Conservation (phyloP, 495 filamentous ascomycete genomes). For the Penicillium maclennaniae region DNA sequence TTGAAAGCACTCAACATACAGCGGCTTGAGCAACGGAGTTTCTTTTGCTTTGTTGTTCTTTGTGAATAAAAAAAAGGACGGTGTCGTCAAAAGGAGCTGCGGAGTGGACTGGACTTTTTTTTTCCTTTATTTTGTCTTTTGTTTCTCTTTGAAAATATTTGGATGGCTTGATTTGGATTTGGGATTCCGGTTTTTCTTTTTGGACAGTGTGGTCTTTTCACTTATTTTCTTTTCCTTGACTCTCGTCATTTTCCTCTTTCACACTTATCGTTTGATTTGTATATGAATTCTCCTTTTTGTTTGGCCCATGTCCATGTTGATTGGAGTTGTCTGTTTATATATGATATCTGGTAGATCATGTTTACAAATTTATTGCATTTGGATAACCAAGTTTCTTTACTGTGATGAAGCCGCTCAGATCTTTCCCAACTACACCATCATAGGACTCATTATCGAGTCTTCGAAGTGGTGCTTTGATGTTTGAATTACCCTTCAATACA, state of each 20-base stretch:
- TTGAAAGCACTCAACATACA: slow-evolving; percentile 11
- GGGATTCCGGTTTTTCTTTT: neutral
- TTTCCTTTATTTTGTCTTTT: slow-evolving; percentile 2
- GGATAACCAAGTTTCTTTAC: neutral
- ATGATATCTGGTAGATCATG: slow-evolving; percentile 16
- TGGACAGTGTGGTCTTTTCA: neutral
- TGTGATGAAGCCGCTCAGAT: neutral
- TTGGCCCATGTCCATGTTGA: neutral
- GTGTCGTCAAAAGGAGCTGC: slow-evolving; percentile 12
- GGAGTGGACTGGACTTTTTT: slow-evolving; percentile 11
- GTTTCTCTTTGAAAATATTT: slow-evolving; percentile 1
- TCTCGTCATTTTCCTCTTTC: slow-evolving; percentile 12
- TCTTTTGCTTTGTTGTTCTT: slow-evolving; percentile 5
- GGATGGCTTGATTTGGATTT: neutral
- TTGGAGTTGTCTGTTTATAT: slow-evolving; percentile 18
- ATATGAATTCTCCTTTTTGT: slow-evolving; percentile 13
- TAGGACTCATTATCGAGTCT: too few relatives aligned
- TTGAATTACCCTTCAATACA: too few relatives aligned
- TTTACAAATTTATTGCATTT: neutral
- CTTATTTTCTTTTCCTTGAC: slow-evolving; percentile 14
- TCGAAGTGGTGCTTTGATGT: too few relatives aligned
- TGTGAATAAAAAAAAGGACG: slow-evolving; percentile 19
- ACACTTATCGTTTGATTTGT: slow-evolving; percentile 5
- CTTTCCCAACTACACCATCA: too few relatives aligned
- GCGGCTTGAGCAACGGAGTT: slow-evolving; percentile 23